phyloP scores from a whole-genome alignment of 2,329 filamentous ascomycete genomes.

The Colletotrichum viniferum region DNA sequence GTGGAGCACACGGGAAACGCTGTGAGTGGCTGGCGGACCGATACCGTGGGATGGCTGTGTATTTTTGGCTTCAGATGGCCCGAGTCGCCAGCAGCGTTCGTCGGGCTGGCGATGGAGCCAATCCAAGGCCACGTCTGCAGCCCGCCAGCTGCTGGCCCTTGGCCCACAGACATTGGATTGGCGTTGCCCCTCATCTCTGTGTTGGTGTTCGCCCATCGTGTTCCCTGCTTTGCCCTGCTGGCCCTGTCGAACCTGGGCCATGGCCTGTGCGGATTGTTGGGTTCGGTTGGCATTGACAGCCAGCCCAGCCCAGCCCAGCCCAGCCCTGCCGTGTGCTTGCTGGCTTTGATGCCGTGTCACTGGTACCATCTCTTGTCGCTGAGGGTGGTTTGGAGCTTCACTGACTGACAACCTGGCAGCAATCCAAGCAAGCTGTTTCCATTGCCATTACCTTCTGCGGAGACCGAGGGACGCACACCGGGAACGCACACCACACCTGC shows the following conservation, averaged over 20 bases:
- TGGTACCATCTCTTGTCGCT: background rate
- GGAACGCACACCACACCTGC: background rate
- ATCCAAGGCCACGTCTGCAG: slow-evolving; percentile 1
- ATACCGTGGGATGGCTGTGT: background rate
- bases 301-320: background rate
- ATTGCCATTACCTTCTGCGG: background rate
- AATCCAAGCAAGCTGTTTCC: slow-evolving; percentile 4
- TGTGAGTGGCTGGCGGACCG: slow-evolving; percentile 10
- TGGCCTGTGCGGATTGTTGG: background rate
- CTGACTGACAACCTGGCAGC: background rate
- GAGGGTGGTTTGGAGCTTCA: background rate
- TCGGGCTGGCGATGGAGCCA: background rate
- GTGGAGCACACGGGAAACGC: background rate
- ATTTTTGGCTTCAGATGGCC: slow-evolving; percentile 19
- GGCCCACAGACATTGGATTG: background rate
- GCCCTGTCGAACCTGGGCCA: background rate
- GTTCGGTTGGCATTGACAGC: background rate
- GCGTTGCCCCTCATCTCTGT: background rate
- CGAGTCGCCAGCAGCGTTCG: background rate
- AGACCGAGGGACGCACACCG: slow-evolving; percentile 4
- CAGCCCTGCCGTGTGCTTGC: background rate
- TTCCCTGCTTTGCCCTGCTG: background rate
- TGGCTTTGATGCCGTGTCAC: slow-evolving; percentile 8
- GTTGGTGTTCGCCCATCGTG: background rate
- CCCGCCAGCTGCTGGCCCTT: background rate